These are phyloP conservation scores for Gentiana macrophylla DNA, from an alignment of 257 asterid species.

Conservation along the genomic window DNA sequence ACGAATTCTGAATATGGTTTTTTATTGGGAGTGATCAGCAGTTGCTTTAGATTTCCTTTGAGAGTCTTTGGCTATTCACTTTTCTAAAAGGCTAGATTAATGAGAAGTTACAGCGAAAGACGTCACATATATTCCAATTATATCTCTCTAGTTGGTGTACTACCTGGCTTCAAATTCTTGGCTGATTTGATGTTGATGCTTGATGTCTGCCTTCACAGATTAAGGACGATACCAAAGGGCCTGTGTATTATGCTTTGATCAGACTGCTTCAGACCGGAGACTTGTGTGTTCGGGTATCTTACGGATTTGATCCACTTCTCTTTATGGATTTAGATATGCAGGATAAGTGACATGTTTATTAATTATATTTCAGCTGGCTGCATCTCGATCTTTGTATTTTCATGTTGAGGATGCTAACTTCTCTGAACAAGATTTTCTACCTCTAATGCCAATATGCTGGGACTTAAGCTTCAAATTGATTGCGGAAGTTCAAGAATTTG, in stretches of 20 bases:
- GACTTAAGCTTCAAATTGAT: conserved; percentile 77
- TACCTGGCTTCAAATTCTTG: not conserved
- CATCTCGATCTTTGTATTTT: conserved; percentile 81
- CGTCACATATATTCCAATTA: too few species aligned
- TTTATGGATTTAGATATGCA: not conserved
- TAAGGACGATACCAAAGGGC: conserved; percentile 70
- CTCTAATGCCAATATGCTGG: conserved; percentile 88
- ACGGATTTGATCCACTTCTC: conserved; percentile 3
- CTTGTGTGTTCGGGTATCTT: conserved; percentile 83
- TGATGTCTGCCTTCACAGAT: conserved; percentile 36
- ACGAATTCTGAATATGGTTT: too few species aligned
- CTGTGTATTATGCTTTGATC: conserved; percentile 86
- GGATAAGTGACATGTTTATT: conserved; percentile 11
- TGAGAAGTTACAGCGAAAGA: too few species aligned
- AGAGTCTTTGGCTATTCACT: too few species aligned
- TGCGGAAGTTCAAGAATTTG: conserved; percentile 91
- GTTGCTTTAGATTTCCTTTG: too few species aligned
- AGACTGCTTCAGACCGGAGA: conserved; percentile 84
- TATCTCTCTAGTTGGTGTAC: not conserved
- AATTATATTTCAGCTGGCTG: conserved; percentile 70
- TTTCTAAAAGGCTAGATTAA: too few species aligned
- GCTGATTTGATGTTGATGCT: not conserved
- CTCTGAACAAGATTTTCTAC: conserved; percentile 70
- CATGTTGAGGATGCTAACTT: conserved; percentile 93
- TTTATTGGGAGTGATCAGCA: too few species aligned